A percentile compares a stretch with the other conserved stretches of the same genome.
phyloP scores from a whole-genome alignment of 257 asterid genomes.

The Cinchona pubescens region DNA sequence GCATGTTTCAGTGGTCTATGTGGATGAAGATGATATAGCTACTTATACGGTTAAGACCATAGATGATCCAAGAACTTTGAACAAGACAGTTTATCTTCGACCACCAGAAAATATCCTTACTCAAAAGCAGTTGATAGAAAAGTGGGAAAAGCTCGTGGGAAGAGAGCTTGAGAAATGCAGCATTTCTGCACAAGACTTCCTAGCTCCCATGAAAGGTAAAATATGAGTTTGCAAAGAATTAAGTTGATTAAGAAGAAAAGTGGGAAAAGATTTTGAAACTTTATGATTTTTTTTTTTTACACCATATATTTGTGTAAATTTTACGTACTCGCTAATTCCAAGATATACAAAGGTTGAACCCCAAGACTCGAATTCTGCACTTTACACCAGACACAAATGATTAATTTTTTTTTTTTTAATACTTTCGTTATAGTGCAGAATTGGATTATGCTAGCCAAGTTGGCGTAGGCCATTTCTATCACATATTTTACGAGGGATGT shows the following conservation, averaged over 20 bases:
- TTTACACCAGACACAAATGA: too few species aligned
- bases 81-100: constrained; percentile 73
- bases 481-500: constrained; percentile 74
- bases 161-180: constrained; percentile 43
- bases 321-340: too few species aligned
- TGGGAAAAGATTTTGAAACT: too few species aligned
- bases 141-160: constrained; percentile 65
- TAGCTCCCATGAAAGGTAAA: constrained; percentile 57
- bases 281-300: neutral
- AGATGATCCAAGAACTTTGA: constrained; percentile 66
- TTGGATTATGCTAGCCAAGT: too few species aligned
- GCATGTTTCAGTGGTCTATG: constrained; percentile 34
- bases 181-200: constrained; percentile 53
- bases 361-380: too few species aligned
- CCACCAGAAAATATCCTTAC: constrained; percentile 58
- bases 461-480: too few species aligned
- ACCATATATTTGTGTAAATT: too few species aligned
- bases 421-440: too few species aligned
- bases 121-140: constrained; percentile 51
- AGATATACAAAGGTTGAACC: too few species aligned
- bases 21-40: constrained; percentile 74
- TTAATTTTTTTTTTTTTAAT: too few species aligned
- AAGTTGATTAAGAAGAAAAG: too few species aligned
- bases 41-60: constrained; percentile 56
- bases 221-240: too few species aligned